Evolutionary conservation across 106 monocot genomes (phyloP).

Genomic region (Platanthera guangdongensis): DNA sequence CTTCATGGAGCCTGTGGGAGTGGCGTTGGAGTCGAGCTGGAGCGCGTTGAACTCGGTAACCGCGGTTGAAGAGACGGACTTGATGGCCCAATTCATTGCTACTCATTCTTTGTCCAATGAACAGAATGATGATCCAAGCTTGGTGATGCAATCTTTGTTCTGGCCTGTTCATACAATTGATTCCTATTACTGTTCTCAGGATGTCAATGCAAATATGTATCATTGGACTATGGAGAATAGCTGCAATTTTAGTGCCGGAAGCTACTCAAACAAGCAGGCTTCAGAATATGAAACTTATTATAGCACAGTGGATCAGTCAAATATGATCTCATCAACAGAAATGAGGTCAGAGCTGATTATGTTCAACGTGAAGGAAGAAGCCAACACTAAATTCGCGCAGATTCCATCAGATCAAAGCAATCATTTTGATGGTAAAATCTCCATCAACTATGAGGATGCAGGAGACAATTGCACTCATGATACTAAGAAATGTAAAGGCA

Average conservation of each 20-base stretch:
- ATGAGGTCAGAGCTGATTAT: neutral
- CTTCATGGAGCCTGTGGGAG: constrained; percentile 15
- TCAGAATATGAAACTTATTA: constrained; percentile 10
- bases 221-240: constrained; percentile 22
- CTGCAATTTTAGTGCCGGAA: neutral
- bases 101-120: constrained; percentile 11
- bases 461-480: neutral
- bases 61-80: constrained; percentile 27
- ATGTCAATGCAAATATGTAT: constrained; percentile 9
- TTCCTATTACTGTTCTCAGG: constrained; percentile 6
- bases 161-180: constrained; percentile 22
- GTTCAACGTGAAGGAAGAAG: neutral
- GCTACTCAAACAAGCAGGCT: neutral
- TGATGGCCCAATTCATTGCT: constrained; percentile 32
- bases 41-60: constrained; percentile 15
- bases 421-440: neutral
- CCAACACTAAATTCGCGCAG: neutral
- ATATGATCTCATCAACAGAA: constrained; percentile 7
- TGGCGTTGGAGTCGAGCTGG: constrained; percentile 24
- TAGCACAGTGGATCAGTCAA: constrained; percentile 1
- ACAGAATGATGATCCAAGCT: constrained; percentile 10
- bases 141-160: constrained; percentile 21
- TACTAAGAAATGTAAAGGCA: neutral
- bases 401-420: neutral
- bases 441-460: neutral